Conservation (phyloP, 306 rosid species). For the Pterocarpus macrocarpus region DNA sequence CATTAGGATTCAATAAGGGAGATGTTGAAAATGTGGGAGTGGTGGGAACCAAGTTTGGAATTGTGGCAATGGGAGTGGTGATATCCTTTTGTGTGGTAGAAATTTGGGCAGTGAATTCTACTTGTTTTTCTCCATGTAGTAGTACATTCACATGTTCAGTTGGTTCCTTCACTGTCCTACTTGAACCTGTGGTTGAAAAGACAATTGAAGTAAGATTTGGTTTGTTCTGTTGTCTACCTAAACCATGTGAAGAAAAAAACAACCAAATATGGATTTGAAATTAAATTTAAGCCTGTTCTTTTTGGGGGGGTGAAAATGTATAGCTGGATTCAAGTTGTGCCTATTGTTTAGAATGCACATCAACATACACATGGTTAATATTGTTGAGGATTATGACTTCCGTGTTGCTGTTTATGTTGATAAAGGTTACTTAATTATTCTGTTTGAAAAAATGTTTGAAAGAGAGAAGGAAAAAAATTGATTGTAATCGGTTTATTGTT, state of each 20-base stretch:
- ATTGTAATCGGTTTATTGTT: too few relatives aligned
- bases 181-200: conserved; percentile 63
- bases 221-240: conserved; percentile 38
- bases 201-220: conserved; percentile 52
- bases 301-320: conserved; percentile 6
- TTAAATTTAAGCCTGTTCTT: conserved; percentile 28
- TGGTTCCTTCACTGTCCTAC: neutral
- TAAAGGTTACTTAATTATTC: too few relatives aligned
- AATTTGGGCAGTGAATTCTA: conserved; percentile 45
- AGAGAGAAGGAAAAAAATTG: too few relatives aligned
- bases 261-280: conserved; percentile 35
- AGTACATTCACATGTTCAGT: conserved; percentile 50
- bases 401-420: too few relatives aligned
- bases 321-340: conserved; percentile 35
- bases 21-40: conserved; percentile 55
- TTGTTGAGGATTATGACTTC: too few relatives aligned
- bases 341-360: conserved; percentile 4
- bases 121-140: conserved; percentile 47
- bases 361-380: too few relatives aligned
- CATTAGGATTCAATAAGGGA: conserved; percentile 60
- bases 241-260: conserved; percentile 47
- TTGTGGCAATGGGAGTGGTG: conserved; percentile 81
- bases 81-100: conserved; percentile 67
- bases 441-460: too few relatives aligned
- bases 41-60: conserved; percentile 68